phyloP scores from a whole-genome alignment of 352 stramenopile species.

The Globisporangium splendens region DNA sequence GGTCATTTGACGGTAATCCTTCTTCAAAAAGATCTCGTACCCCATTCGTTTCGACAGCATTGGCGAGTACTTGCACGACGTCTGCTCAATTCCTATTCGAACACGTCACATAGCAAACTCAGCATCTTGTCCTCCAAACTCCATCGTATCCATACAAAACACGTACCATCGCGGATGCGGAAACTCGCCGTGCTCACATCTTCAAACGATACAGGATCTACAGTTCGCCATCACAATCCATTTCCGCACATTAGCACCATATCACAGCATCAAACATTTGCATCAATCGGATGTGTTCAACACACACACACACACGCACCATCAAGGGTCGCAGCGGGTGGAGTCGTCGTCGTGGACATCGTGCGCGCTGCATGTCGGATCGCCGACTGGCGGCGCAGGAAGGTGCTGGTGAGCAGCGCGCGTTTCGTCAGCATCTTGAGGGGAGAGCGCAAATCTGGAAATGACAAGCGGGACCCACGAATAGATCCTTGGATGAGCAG shows the following conservation, averaged over 20 bases:
- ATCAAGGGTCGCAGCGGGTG: neutral
- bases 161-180: slow-evolving; percentile 85
- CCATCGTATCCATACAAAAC: neutral
- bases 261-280: too few relatives aligned
- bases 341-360: slow-evolving; percentile 2
- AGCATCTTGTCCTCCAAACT: neutral
- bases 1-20: slow-evolving; percentile 94
- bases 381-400: neutral
- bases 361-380: neutral
- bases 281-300: too few relatives aligned
- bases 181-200: slow-evolving; percentile 94
- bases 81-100: slow-evolving; percentile 75
- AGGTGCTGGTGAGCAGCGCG: neutral
- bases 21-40: slow-evolving; percentile 94
- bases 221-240: slow-evolving; percentile 5
- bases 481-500: neutral
- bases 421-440: slow-evolving; percentile 6
- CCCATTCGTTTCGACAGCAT: slow-evolving; percentile 91
- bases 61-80: slow-evolving; percentile 88
- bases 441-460: slow-evolving; percentile 1
- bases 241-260: neutral
- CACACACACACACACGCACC: neutral
- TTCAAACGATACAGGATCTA: slow-evolving; percentile 84
- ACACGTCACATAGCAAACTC: neutral
- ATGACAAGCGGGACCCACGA: neutral